Evolutionary conservation across 305 asterid genomes (phyloP).

Genomic region (Solanum chacoense): DNA sequence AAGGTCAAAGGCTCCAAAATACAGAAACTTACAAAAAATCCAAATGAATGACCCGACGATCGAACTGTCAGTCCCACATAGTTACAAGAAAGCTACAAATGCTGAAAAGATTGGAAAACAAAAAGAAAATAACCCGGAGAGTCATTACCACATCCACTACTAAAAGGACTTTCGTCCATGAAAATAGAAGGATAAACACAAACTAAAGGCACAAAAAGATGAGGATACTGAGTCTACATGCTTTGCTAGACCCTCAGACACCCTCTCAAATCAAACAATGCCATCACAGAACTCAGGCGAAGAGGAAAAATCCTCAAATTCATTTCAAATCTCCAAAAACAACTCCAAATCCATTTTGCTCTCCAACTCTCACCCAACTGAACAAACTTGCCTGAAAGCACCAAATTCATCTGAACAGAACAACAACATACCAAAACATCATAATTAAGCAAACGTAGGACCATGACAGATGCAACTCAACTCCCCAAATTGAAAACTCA

Average conservation of each 20-base stretch:
- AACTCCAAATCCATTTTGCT: background rate
- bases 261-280: background rate
- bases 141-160: background rate
- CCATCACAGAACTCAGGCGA: background rate
- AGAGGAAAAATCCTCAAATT: background rate
- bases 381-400: background rate
- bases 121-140: background rate
- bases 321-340: background rate
- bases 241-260: background rate
- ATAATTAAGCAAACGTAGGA: background rate
- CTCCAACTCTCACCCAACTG: background rate
- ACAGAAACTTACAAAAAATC: background rate
- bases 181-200: background rate
- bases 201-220: background rate
- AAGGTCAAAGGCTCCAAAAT: background rate
- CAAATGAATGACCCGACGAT: background rate
- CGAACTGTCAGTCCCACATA: background rate
- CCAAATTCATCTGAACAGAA: background rate
- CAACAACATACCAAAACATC: background rate
- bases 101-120: background rate
- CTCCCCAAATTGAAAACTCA: background rate
- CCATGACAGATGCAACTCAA: background rate
- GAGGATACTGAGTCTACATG: background rate
- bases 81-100: too few species aligned
- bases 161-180: background rate